Percentiles rank a stretch among this genome's conserved stretches.
phyloP scores from a whole-genome alignment of 2,329 filamentous ascomycete genomes.

The Fusarium beomiforme region DNA sequence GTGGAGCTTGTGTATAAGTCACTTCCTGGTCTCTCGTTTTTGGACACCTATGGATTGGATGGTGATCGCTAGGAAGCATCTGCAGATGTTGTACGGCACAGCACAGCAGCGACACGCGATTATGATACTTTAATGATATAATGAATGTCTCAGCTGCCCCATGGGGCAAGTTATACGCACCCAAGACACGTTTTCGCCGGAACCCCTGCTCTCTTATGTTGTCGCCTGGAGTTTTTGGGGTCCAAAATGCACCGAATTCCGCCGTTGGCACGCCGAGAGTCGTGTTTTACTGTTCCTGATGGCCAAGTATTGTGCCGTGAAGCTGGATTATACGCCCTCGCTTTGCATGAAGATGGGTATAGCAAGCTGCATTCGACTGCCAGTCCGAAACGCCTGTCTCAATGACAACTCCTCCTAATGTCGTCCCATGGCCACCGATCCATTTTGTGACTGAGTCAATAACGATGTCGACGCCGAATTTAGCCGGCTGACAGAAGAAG shows the following conservation, averaged over 20 bases:
- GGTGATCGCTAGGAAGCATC: neutral
- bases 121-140: neutral
- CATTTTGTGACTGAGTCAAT: slow-evolving; percentile 95
- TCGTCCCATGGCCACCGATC: slow-evolving; percentile 95
- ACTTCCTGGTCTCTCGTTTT: no score
- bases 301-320: neutral
- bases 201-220: neutral
- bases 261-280: neutral
- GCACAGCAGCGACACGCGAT: neutral
- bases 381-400: slow-evolving; percentile 94
- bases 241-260: neutral
- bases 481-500: neutral
- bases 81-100: neutral
- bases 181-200: neutral
- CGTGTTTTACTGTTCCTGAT: neutral
- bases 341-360: neutral
- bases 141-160: neutral
- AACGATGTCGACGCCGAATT: slow-evolving; percentile 77
- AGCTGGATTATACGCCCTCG: neutral
- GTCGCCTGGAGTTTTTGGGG: neutral
- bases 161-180: neutral
- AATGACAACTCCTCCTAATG: slow-evolving; percentile 86
- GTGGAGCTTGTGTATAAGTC: neutral
- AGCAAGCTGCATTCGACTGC: slow-evolving; percentile 63
- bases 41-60: no score